Evolutionary conservation across 495 filamentous ascomycete genomes (phyloP).

Genomic region (Aspergillus egyptiacus): DNA sequence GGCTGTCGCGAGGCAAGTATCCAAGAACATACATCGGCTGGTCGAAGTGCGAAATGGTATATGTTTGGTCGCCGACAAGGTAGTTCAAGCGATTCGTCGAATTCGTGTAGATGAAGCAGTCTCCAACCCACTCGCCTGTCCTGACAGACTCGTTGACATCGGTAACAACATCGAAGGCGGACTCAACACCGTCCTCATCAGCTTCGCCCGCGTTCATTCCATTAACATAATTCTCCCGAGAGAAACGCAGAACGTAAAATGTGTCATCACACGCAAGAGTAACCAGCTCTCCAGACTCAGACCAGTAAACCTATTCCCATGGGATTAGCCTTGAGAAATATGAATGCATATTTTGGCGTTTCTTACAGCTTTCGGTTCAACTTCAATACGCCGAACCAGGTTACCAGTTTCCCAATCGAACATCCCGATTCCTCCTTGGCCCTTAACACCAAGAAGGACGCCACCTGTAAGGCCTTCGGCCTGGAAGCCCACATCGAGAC

Average conservation of each 20-base stretch:
- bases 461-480: conserved; percentile 88
- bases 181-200: conserved; percentile 94
- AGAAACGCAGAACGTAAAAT: conserved; percentile 90
- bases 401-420: conserved; percentile 93
- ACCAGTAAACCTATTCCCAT: conserved; percentile 78
- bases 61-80: conserved; percentile 94
- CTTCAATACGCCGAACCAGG: conserved; percentile 89
- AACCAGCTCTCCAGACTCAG: conserved; percentile 89
- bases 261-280: conserved; percentile 90
- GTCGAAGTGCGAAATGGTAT: conserved; percentile 98
- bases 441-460: conserved; percentile 89
- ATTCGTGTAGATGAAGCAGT: conserved; percentile 98
- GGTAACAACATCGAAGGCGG: conserved; percentile 92
- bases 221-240: conserved; percentile 75
- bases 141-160: conserved; percentile 91
- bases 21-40: conserved; percentile 90
- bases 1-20: conserved; percentile 88
- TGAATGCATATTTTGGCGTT: neutral
- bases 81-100: conserved; percentile 96
- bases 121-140: conserved; percentile 96
- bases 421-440: conserved; percentile 88
- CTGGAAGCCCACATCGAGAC: conserved; percentile 91
- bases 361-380: conserved; percentile 73
- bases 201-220: conserved; percentile 74
- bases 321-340: conserved; percentile 1